phyloP scores from a whole-genome alignment of 2,329 filamentous ascomycete genomes.

The Aspergillus sp. region DNA sequence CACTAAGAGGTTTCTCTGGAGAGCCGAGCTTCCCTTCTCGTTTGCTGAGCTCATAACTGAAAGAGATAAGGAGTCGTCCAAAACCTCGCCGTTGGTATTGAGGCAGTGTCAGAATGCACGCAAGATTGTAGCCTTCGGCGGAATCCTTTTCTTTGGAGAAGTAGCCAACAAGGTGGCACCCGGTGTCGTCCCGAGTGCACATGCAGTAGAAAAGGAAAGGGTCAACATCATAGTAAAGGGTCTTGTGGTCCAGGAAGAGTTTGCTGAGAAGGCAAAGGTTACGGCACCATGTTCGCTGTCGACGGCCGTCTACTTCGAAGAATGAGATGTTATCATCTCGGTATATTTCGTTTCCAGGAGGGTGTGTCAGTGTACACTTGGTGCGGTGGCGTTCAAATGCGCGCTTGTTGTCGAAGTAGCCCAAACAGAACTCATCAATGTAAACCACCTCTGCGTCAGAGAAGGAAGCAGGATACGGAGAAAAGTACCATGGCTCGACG shows the following conservation, averaged over 20 bases:
- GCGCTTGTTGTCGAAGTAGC: conserved; percentile 80
- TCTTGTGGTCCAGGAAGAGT: conserved; percentile 97
- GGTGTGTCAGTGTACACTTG: conserved; percentile 89
- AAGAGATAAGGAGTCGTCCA: conserved; percentile 89
- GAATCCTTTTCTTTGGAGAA: conserved; percentile 99
- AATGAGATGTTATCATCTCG: conserved; percentile 87
- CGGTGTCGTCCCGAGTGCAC: conserved; percentile 86
- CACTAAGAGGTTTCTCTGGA: conserved; percentile 92
- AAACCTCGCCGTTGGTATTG: conserved; percentile 96
- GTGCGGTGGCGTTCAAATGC: conserved; percentile 81
- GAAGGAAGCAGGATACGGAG: conserved; percentile 88
- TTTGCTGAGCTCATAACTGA: conserved; percentile 94
- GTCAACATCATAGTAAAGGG: conserved; percentile 95
- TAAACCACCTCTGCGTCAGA: conserved; percentile 86
- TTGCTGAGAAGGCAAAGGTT: conserved; percentile 96
- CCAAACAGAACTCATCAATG: conserved; percentile 96
- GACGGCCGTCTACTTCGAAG: conserved; percentile 95
- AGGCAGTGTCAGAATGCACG: conserved; percentile 93
- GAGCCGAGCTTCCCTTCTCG: conserved; percentile 94
- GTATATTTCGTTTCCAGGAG: conserved; percentile 97
- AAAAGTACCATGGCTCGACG: conserved; percentile 98
- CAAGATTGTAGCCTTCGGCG: conserved; percentile 94
- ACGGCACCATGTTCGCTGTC: conserved; percentile 97
- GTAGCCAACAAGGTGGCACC: conserved; percentile 97
- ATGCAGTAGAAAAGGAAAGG: conserved; percentile 97